Evolutionary conservation across 768 basidiomycete genomes (phyloP), one percentile per base, ranked within the genome.

Genomic region (Suillus decipiens): DNA sequence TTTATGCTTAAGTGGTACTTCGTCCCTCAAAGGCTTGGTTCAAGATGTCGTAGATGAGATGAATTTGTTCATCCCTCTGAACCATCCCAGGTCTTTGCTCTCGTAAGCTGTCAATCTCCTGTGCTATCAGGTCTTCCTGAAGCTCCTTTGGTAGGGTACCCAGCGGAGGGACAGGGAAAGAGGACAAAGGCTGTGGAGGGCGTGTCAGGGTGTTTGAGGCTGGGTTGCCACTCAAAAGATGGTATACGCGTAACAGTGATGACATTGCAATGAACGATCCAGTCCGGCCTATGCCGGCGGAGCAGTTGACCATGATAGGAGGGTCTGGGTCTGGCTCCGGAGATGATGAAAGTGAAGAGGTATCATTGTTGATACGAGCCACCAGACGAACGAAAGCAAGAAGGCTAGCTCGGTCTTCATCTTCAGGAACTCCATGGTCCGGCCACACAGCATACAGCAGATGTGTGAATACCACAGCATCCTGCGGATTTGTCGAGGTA

Each of bases 31-130:
- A 71, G 0, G 71, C 74, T 51, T 68, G 72, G 7, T 69, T 65
- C 31, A 92, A 75, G 34, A 87, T 77, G 63, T 87, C 81, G 71
- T 93, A 93, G 50, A 93, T 78, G 61, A 92, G 74, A 3, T 79
- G 39, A 5, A 85, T 73, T 73, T 94, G 92, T 64, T 89, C 88
- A 7, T 79, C 75, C 62, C 83, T 80, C 77, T 94, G 86, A 39
- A 94, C 91, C 93, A 95, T 94, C 33, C 87, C 82, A 2, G 88
- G 87, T 39, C 93, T 77, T 73, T 94, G 93, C 76, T 95, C 93
- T 65, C 93, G 77, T 67, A 95, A 74, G 33, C 81, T 84, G 69
- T 95, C 93, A 15, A 95, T 79, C 73, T 95, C 93, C 70, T 85
- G 81, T 14, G 81, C 81, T 2, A 93, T 82, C 9, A 83, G 72